Evolutionary conservation across 208 protist species (phyloP), one percentile per base, ranked within the genome.

Genomic region (Crithidia thermophila): DNA sequence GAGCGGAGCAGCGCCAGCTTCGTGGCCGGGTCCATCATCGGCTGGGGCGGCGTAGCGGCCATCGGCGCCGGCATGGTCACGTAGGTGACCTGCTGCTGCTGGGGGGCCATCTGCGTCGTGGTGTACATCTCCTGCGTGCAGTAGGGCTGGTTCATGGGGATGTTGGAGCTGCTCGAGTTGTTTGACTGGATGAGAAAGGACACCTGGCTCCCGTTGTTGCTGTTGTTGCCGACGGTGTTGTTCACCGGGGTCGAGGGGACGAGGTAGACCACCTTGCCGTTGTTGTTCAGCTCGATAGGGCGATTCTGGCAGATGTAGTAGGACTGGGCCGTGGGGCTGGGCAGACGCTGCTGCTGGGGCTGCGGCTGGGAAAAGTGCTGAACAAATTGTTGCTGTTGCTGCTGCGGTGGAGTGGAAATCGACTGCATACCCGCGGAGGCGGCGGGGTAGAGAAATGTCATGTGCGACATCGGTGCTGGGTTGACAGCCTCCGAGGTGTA

Each of bases 201-300:
- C 40, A 74, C 20, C 40, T 45, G 60, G 9, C 5, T 25, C 6
- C 39, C 6, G 43, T n/a, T n/a, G n/a, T n/a, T n/a, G n/a, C n/a
- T n/a, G n/a, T n/a, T n/a, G n/a, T n/a, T n/a, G n/a, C n/a, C n/a
- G n/a, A n/a, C n/a, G n/a, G n/a, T n/a, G n/a, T 47, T 60, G 34
- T 1, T 28, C 9, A 34, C 0, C 25, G 40, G 16, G 31, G 30
- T 14, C 0, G 56, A 46, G 49, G 59, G 60, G 39, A 74, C 51
- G 28, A 74, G 36, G 59, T 52, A 74, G 34, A 67, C 57, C 1
- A 74, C 20, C 13, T 57, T 67, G 50, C 49, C 28, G 47, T 23
- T 43, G 49, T 30, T 58, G 31, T 36, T 50, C 25, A 62, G 10
- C 36, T 74, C 59, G 39, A 55, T 23, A 4, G 30, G 46, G 8